Conservation (phyloP, 208 protist genomes). For the Crithidia sp. region DNA sequence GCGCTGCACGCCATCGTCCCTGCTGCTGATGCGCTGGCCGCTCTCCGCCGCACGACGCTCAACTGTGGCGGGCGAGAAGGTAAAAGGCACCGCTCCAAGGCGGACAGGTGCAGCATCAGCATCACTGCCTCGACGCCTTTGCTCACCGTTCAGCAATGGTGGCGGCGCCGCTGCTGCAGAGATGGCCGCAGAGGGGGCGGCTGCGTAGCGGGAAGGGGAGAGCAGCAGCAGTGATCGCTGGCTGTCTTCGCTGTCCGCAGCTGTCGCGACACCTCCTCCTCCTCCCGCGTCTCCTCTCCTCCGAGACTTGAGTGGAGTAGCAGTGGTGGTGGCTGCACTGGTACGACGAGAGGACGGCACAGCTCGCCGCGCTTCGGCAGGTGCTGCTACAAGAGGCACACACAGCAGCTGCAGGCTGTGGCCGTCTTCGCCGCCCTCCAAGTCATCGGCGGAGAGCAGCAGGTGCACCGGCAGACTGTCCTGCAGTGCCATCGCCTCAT, state of each 20-base stretch:
- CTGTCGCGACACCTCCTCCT: not conserved
- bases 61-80: conserved; percentile 1
- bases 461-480: conserved; percentile 55
- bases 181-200: not conserved
- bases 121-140: not conserved
- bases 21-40: not conserved
- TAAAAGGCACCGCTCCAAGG: conserved; percentile 23
- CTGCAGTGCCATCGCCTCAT: conserved; percentile 45
- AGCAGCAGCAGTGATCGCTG: conserved; percentile 12
- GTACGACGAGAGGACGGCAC: not conserved
- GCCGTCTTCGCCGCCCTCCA: not conserved
- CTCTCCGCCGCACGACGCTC: not conserved
- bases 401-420: conserved; percentile 23
- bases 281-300: not conserved
- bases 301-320: not conserved
- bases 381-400: conserved; percentile 9
- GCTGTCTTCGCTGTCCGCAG: not conserved
- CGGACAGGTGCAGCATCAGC: not conserved
- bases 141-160: not conserved
- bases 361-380: not conserved
- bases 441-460: conserved; percentile 17
- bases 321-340: not conserved
- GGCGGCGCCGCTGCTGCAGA: not conserved
- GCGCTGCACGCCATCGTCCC: not conserved
- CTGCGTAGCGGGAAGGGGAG: not conserved